Base-by-base conservation (phyloP, 2,329 filamentous ascomycete species). In the Cladophialophora bantiana region DNA sequence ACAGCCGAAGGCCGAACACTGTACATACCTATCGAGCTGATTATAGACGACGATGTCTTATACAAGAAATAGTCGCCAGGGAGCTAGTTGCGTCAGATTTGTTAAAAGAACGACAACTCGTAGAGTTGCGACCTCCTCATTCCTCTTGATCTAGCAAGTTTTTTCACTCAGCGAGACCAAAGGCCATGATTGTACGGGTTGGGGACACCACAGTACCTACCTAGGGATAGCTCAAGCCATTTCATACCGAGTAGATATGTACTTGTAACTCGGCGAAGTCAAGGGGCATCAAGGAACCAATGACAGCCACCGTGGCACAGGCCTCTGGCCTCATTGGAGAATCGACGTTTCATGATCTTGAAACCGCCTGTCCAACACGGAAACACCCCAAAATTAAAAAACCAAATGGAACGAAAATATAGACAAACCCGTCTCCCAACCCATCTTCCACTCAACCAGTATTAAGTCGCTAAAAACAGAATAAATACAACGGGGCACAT, bases 261-360 rank as follows among this genome's bases (percentile, higher is more conserved):
- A 26, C 26, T 26, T 26, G 26, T 26, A 26, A 26, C 26, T 2
- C 3, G 26, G 26, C 26, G 26, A 26, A 26, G 26, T 26, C 26
- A 26, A 26, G 26, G 36, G 36, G 9, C 48, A 20, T 54, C 26
- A 5, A 59, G 12, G 13, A 32, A 59, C 42, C 45, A 45, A 36
- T 52, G 57, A 31, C 32, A 13, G 31, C 26, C 40, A 45, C 18
- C 57, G 57, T 38, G 42, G 36, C 42, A 52, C 57, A 32, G 34
- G 42, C 26, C 20, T 45, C 31, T 18, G 35, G 42, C 5, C 34
- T 34, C 13, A 59, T 59, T 59, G 57, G 57, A 34, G 57, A 62
- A 15, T 31, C 48, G 35, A 52, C 36, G 53, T 26, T 6, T 4
- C 35, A 57, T 12, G 3, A 3, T 48, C 45, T 50, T 18, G 13